These are phyloP conservation scores for Aspergillus hortae DNA, from an alignment of 2,329 filamentous ascomycete species.

Conservation along the genomic window DNA sequence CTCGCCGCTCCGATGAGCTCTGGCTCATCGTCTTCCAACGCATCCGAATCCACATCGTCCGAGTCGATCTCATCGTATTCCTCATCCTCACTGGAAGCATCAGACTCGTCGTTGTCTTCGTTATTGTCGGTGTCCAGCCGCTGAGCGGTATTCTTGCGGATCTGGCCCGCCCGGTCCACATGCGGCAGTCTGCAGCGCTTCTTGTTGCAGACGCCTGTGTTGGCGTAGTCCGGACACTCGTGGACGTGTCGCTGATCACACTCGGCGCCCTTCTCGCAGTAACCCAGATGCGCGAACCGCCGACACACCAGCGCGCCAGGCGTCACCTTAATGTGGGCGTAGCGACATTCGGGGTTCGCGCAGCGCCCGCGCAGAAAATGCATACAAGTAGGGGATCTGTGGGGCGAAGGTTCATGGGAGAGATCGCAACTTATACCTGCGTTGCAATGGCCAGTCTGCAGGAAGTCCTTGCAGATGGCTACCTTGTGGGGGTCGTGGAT, in stretches of 20 bases:
- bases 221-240: constrained; percentile 94
- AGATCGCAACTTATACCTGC: constrained; percentile 80
- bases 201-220: constrained; percentile 77
- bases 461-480: constrained; percentile 82
- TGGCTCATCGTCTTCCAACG: constrained; percentile 42
- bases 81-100: constrained; percentile 76
- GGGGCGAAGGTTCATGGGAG: constrained; percentile 77
- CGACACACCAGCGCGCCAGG: constrained; percentile 77
- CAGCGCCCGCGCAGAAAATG: constrained; percentile 90
- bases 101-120: constrained; percentile 55
- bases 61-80: constrained; percentile 61
- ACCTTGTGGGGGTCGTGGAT: constrained; percentile 82
- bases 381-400: constrained; percentile 83
- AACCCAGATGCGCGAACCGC: constrained; percentile 80
- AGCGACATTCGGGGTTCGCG: constrained; percentile 79
- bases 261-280: constrained; percentile 74
- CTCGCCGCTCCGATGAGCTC: constrained; percentile 35
- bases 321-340: constrained; percentile 77
- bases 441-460: constrained; percentile 74
- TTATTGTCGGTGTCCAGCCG: constrained; percentile 25
- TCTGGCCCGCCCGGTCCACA: constrained; percentile 80
- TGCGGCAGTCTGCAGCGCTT: constrained; percentile 82
- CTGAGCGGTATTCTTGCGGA: constrained; percentile 54
- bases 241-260: constrained; percentile 83
- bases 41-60: constrained; percentile 71